Percentiles rank a stretch among this genome's conserved stretches.
phyloP scores from a whole-genome alignment of 78 protist genomes.

The Dictyostelium purpureum region DNA sequence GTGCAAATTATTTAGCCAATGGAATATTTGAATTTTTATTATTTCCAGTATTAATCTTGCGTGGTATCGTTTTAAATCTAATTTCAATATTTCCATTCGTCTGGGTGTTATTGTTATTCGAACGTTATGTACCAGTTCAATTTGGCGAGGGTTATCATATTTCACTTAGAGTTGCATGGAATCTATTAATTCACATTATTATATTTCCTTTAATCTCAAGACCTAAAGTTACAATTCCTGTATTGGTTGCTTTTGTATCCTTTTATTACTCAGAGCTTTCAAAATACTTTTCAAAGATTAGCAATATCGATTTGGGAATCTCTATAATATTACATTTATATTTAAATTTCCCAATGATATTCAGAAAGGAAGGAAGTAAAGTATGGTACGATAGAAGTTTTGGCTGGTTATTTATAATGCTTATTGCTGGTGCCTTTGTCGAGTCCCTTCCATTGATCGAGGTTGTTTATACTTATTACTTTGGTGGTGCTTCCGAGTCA shows the following conservation, averaged over 20 bases:
- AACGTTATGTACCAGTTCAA: conserved; percentile 50
- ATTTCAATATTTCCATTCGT: conserved; percentile 69
- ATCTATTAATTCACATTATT: conserved; percentile 46
- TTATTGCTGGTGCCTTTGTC: conserved; percentile 26
- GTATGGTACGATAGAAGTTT: conserved; percentile 71
- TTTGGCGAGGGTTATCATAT: conserved; percentile 55
- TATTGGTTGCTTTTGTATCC: not conserved
- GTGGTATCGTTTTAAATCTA: conserved; percentile 71
- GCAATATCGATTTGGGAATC: conserved; percentile 20
- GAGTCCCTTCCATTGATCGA: conserved; percentile 67
- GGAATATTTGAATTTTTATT: conserved; percentile 62
- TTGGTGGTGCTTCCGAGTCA: conserved; percentile 36
- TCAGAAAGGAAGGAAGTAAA: conserved; percentile 61
- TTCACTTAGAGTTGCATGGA: conserved; percentile 46
- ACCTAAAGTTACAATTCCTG: conserved; percentile 66
- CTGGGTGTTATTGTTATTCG: conserved; percentile 47
- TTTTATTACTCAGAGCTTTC: conserved; percentile 28
- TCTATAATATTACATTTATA: conserved; percentile 30
- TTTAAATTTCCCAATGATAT: conserved; percentile 57
- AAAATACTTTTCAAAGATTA: conserved; percentile 4
- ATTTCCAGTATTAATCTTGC: conserved; percentile 49
- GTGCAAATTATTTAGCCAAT: conserved; percentile 75
- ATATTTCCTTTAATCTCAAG: conserved; percentile 56
- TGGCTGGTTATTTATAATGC: conserved; percentile 65
- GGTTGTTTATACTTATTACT: conserved; percentile 17